phyloP scores from a whole-genome alignment of 2,329 filamentous ascomycete genomes.

The Hymenoscyphus fraxineus region DNA sequence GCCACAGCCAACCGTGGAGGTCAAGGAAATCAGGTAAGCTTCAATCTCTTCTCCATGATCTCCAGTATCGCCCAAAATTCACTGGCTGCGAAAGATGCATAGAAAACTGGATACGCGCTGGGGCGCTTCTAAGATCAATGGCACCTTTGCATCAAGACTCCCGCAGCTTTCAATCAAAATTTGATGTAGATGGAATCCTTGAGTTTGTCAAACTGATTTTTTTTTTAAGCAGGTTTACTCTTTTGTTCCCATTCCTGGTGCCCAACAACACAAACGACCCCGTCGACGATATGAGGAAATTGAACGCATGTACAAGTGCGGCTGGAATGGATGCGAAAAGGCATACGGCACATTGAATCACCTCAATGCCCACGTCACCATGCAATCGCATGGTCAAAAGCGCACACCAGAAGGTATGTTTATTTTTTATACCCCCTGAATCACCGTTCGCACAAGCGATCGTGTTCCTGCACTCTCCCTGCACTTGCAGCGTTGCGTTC shows the following conservation, averaged over 20 bases:
- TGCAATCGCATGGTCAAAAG: conserved; percentile 95
- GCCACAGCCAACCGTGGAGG: conserved; percentile 51
- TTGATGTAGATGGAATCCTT: background rate
- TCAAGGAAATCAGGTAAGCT: conserved; percentile 61
- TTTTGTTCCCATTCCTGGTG: conserved; percentile 94
- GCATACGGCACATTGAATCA: conserved; percentile 97
- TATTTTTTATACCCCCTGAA: background rate
- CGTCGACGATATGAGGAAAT: conserved; percentile 95
- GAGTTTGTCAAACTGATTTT: background rate
- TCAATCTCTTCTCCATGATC: conserved; percentile 7
- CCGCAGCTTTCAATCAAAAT: background rate
- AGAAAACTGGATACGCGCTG: conserved; percentile 1
- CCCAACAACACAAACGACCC: conserved; percentile 94
- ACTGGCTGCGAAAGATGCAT: background rate
- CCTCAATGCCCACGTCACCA: conserved; percentile 95
- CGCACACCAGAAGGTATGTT: conserved; percentile 91
- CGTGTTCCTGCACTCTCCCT: conserved; percentile 5
- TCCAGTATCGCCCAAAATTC: background rate
- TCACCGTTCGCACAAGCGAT: conserved; percentile 5
- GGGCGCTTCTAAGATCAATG: conserved; percentile 1
- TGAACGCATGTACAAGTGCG: conserved; percentile 99
- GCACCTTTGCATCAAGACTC: background rate
- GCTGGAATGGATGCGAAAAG: conserved; percentile 97
- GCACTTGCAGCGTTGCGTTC: background rate
- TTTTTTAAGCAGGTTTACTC: conserved; percentile 77